Conservation (phyloP, 768 basidiomycete genomes). For the Udeniomyces megalosporus region DNA sequence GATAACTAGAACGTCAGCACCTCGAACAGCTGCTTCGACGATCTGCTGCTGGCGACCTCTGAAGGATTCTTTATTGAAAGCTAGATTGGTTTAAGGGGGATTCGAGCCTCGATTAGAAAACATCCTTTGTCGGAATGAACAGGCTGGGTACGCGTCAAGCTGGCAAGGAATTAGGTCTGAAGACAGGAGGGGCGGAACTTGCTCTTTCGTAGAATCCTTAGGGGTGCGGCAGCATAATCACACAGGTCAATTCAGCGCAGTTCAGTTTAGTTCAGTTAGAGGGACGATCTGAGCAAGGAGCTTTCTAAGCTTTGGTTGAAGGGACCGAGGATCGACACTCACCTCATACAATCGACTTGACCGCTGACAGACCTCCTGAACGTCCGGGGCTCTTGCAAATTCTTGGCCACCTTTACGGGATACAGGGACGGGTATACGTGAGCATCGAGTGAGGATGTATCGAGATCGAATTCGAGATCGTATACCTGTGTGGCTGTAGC, state of each 20-base stretch:
- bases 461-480: no score
- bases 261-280: no score
- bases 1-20: constrained; percentile 34
- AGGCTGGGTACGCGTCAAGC: no score
- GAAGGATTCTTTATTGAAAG: constrained; percentile 51
- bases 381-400: neutral
- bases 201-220: constrained; percentile 12
- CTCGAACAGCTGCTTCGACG: constrained; percentile 50
- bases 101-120: neutral
- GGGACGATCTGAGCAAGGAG: no score
- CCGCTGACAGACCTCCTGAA: constrained; percentile 11
- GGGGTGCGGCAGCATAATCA: neutral
- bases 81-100: constrained; percentile 32
- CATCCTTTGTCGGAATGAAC: neutral
- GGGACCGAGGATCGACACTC: neutral
- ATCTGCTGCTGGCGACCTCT: constrained; percentile 67
- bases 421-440: no score
- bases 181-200: neutral
- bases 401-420: neutral
- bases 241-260: no score
- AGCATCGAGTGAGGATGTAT: no score
- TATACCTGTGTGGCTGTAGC: no score
- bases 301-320: no score
- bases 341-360: constrained; percentile 12
- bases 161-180: no score